phyloP scores from a whole-genome alignment of 768 basidiomycete genomes.

The Boletus barrowsii region DNA sequence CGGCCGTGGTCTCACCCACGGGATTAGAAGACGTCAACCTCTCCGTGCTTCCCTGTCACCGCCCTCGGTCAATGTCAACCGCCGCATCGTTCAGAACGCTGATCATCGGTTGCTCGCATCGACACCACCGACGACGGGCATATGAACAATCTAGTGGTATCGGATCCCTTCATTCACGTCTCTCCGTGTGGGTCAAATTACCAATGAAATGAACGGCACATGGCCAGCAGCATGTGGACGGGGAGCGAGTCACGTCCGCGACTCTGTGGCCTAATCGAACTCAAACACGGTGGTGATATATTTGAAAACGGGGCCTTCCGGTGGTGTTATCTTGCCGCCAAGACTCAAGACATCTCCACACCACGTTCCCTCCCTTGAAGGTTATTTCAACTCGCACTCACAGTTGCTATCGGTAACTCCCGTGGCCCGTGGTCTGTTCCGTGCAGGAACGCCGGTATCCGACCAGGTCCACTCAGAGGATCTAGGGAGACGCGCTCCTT shows the following conservation, averaged over 20 bases:
- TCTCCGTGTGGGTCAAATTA: conserved; percentile 1
- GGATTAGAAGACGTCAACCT: conserved; percentile 1
- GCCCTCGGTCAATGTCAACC: conserved; percentile 1
- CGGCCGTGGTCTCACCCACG: conserved; percentile 1
- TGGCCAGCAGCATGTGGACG: conserved; percentile 16
- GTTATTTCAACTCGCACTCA: conserved; percentile 19
- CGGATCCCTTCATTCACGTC: conserved; percentile 15
- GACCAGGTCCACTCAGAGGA: conserved; percentile 2
- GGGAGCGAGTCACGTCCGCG: conserved; percentile 21
- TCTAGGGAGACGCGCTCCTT: conserved; percentile 12
- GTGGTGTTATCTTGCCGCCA: conserved; percentile 20
- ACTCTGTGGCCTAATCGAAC: conserved; percentile 5
- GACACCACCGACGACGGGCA: conserved; percentile 12
- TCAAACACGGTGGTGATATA: not conserved
- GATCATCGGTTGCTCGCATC: conserved; percentile 7
- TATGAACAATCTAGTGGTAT: conserved; percentile 5
- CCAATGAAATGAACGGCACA: conserved; percentile 21
- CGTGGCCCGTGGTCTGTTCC: conserved; percentile 18
- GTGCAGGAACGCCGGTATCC: conserved; percentile 10
- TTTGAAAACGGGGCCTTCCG: conserved; percentile 22
- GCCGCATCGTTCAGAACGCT: not conserved
- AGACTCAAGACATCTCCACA: conserved; percentile 18
- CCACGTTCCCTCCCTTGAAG: conserved; percentile 33
- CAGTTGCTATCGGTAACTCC: conserved; percentile 19
- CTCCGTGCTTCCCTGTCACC: conserved; percentile 9